A percentile compares a stretch with the other conserved stretches of the same genome.
phyloP scores from a whole-genome alignment of 345 rosid species.

The Triadica sebifera region DNA sequence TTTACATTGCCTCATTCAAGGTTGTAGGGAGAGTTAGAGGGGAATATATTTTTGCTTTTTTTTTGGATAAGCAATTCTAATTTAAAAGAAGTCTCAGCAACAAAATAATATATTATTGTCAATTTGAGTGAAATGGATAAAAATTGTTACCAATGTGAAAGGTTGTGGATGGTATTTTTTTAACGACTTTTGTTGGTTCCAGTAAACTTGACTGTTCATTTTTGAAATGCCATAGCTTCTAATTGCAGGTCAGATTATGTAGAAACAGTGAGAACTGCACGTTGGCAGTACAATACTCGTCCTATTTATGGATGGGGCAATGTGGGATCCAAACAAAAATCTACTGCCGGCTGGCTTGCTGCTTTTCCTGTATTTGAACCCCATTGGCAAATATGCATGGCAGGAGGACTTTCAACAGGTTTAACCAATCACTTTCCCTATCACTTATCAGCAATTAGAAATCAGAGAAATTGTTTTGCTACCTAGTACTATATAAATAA shows the following conservation, averaged over 20 bases:
- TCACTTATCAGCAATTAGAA: conserved; percentile 7
- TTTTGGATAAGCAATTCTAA: too few species aligned
- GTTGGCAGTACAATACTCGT: conserved; percentile 94
- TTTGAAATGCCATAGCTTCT: conserved; percentile 21
- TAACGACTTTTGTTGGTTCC: neutral
- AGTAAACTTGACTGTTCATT: neutral
- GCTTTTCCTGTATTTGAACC: conserved; percentile 98
- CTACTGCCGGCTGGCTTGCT: conserved; percentile 98
- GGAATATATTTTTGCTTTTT: neutral
- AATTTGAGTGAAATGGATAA: neutral
- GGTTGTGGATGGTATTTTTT: neutral
- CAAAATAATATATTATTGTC: too few species aligned
- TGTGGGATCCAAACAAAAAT: conserved; percentile 72
- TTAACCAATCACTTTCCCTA: conserved; percentile 23
- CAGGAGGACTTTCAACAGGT: conserved; percentile 97
- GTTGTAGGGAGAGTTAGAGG: neutral
- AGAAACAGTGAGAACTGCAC: conserved; percentile 70
- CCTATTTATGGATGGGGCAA: conserved; percentile 95
- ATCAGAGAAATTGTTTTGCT: neutral
- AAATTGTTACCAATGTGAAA: neutral
- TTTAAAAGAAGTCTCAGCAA: too few species aligned
- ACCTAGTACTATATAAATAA: neutral
- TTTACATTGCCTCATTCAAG: neutral
- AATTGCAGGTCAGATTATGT: conserved; percentile 61
- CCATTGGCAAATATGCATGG: conserved; percentile 99